Evolutionary conservation across 2,329 filamentous ascomycete genomes (phyloP).

Genomic region (Chaetothyriales sp.): DNA sequence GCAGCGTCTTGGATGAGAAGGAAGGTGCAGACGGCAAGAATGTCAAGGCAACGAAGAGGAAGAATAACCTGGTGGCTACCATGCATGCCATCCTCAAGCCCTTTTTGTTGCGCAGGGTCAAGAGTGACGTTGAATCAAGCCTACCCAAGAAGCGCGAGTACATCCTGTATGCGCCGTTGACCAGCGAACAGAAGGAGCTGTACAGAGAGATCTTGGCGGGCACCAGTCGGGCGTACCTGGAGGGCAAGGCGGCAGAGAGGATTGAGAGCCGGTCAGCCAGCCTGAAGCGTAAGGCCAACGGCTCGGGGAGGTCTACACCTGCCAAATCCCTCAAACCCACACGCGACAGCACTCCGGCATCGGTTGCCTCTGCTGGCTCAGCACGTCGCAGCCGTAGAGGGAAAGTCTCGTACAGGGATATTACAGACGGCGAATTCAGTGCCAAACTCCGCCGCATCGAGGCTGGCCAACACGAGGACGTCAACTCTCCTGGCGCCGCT

Average conservation of each 20-base stretch:
- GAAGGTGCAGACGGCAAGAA: conserved; percentile 60
- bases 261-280: conserved; percentile 32
- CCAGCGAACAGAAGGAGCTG: conserved; percentile 75
- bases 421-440: conserved; percentile 79
- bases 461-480: conserved; percentile 39
- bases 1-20: conserved; percentile 70
- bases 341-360: conserved; percentile 57
- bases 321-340: conserved; percentile 66
- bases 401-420: conserved; percentile 49
- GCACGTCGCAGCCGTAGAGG: conserved; percentile 34
- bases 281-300: conserved; percentile 45
- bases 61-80: conserved; percentile 67
- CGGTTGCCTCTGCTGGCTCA: conserved; percentile 35
- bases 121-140: conserved; percentile 79
- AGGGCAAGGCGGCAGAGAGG: conserved; percentile 37
- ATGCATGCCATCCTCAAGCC: conserved; percentile 90
- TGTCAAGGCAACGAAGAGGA: conserved; percentile 58
- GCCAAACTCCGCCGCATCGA: conserved; percentile 42
- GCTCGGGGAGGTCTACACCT: conserved; percentile 32
- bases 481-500: conserved; percentile 2
- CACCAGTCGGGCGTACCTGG: conserved; percentile 42
- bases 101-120: conserved; percentile 72
- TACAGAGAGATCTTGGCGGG: conserved; percentile 78
- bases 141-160: conserved; percentile 97
- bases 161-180: conserved; percentile 85